These are phyloP conservation scores for Diutina sp. DNA, from an alignment of 1,139 yeast species.

Conservation along the genomic window DNA sequence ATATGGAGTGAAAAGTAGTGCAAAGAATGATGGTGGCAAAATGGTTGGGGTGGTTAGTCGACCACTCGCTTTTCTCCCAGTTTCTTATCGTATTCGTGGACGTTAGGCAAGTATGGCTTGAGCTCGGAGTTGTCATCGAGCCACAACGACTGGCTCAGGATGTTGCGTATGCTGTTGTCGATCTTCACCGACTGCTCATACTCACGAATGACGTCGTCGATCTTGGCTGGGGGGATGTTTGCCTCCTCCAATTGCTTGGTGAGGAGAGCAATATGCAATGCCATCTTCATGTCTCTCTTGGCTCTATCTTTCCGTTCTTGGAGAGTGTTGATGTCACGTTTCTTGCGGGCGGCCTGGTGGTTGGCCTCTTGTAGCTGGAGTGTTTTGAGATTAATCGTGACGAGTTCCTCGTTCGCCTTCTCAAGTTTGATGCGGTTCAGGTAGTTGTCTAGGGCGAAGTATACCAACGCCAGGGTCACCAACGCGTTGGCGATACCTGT, in stretches of 20 bases:
- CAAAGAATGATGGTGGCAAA: not conserved
- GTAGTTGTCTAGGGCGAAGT: conserved; percentile 42
- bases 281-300: conserved; percentile 46
- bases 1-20: too few species aligned
- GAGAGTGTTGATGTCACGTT: conserved; percentile 31
- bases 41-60: not conserved
- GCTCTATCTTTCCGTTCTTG: conserved; percentile 35
- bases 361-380: conserved; percentile 30
- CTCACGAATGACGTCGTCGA: conserved; percentile 38
- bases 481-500: conserved; percentile 17
- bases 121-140: conserved; percentile 35
- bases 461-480: conserved; percentile 29
- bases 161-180: conserved; percentile 40
- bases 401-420: conserved; percentile 23
- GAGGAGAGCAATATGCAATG: conserved; percentile 49
- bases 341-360: conserved; percentile 30
- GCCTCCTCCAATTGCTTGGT: conserved; percentile 41
- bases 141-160: conserved; percentile 47
- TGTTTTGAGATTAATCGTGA: conserved; percentile 28
- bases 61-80: not conserved
- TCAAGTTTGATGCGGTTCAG: conserved; percentile 28
- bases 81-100: conserved; percentile 38
- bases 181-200: conserved; percentile 44
- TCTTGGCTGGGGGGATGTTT: conserved; percentile 39
- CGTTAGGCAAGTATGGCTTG: conserved; percentile 40